Conservation (phyloP, 805 yeast genomes). For the Kuraishia cidri region DNA sequence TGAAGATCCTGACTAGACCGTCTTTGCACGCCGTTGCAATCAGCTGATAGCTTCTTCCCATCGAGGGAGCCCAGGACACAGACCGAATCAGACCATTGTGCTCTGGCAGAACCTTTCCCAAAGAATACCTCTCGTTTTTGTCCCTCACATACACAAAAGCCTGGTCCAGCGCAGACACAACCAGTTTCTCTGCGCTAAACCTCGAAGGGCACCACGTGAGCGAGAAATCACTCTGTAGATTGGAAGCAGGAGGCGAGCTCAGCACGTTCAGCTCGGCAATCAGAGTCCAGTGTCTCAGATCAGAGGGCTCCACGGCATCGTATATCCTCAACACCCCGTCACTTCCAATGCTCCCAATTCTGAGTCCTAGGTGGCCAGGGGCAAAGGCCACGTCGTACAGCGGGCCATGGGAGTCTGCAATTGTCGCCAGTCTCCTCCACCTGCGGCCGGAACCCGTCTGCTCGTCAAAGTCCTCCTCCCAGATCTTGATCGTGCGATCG, state of each 20-base stretch:
- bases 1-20: slow-evolving; percentile 82
- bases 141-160: slow-evolving; percentile 63
- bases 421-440: slow-evolving; percentile 68
- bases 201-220: slow-evolving; percentile 88
- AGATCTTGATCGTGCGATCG: slow-evolving; percentile 80
- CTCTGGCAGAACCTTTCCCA: slow-evolving; percentile 65
- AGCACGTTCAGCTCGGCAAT: slow-evolving; percentile 64
- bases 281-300: slow-evolving; percentile 72
- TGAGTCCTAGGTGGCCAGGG: slow-evolving; percentile 74
- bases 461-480: slow-evolving; percentile 86
- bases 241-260: slow-evolving; percentile 65
- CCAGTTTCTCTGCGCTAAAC: slow-evolving; percentile 71
- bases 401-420: slow-evolving; percentile 85
- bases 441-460: slow-evolving; percentile 70
- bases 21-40: slow-evolving; percentile 96
- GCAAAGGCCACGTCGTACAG: slow-evolving; percentile 86
- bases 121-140: slow-evolving; percentile 38
- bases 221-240: slow-evolving; percentile 78
- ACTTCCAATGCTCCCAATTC: slow-evolving; percentile 79
- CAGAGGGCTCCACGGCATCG: slow-evolving; percentile 87
- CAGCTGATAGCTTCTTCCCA: slow-evolving; percentile 83
- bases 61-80: slow-evolving; percentile 93
- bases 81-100: slow-evolving; percentile 83
- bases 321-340: slow-evolving; percentile 83
- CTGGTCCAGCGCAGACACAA: slow-evolving; percentile 80